These are phyloP conservation scores for Monascus ruber DNA, from an alignment of 2,329 filamentous ascomycete genomes.

Conservation along the genomic window DNA sequence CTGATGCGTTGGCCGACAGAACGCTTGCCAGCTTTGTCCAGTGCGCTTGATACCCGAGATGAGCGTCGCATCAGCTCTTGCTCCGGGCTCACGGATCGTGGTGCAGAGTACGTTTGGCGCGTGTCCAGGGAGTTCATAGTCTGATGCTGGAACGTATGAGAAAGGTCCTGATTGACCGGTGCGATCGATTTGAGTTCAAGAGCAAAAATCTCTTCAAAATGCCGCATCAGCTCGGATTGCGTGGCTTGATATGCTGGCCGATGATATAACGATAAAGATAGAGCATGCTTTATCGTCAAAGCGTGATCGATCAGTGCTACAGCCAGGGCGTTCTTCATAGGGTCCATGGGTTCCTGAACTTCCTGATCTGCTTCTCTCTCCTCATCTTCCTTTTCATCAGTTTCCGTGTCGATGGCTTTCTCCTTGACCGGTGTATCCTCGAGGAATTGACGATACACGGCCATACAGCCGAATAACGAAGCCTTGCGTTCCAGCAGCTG, in stretches of 20 bases:
- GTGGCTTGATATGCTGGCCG: constrained; percentile 44
- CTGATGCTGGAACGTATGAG: constrained; percentile 33
- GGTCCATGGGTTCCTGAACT: constrained; percentile 36
- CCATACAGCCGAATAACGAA: constrained; percentile 63
- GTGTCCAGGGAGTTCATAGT: constrained; percentile 17
- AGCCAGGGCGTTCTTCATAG: constrained; percentile 66
- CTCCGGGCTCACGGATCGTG: constrained; percentile 24
- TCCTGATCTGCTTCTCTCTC: constrained; percentile 41
- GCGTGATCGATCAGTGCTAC: constrained; percentile 84
- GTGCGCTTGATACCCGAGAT: constrained; percentile 20
- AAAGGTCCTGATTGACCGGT: constrained; percentile 27
- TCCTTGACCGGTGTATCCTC: constrained; percentile 35
- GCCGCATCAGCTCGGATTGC: constrained; percentile 26
- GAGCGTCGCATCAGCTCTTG: constrained; percentile 21
- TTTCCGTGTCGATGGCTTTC: constrained; percentile 7
- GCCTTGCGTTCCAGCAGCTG: constrained; percentile 68
- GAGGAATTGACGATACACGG: constrained; percentile 64
- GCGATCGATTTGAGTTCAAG: constrained; percentile 55
- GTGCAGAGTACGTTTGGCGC: constrained; percentile 11
- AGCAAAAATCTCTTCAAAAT: constrained; percentile 38
- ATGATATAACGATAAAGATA: constrained; percentile 55
- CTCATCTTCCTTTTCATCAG: constrained; percentile 30
- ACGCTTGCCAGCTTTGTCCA: constrained; percentile 20
- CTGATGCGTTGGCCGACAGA: constrained; percentile 31
- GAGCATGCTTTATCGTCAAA: constrained; percentile 71